Percentiles rank a stretch among this genome's conserved stretches.
phyloP scores from a whole-genome alignment of 2,329 filamentous ascomycete species.

The Penicillium sp. region DNA sequence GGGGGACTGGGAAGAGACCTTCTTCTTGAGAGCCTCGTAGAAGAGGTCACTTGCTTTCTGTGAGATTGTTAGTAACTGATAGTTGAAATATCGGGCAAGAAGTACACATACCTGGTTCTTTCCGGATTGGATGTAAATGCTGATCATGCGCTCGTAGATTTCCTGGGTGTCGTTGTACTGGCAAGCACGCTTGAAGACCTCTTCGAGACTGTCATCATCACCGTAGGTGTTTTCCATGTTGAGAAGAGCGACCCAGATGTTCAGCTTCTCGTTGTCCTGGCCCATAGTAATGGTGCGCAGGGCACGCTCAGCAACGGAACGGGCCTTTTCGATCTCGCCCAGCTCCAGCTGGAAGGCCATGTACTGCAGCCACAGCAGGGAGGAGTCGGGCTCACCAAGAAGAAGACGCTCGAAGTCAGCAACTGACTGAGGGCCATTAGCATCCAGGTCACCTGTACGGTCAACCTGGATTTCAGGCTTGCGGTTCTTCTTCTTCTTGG shows the following conservation, averaged over 20 bases:
- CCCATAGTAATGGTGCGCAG: slow-evolving; percentile 87
- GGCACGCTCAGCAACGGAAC: slow-evolving; percentile 86
- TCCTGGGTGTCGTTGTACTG: slow-evolving; percentile 92
- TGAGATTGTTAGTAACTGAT: slow-evolving; percentile 28
- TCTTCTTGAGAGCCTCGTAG: slow-evolving; percentile 85
- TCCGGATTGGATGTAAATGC: slow-evolving; percentile 90
- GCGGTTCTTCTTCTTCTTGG: slow-evolving; percentile 74
- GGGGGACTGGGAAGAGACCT: slow-evolving; percentile 72
- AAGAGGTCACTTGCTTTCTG: slow-evolving; percentile 89
- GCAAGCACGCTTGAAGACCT: slow-evolving; percentile 87
- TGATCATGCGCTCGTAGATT: slow-evolving; percentile 84
- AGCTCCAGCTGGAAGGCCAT: slow-evolving; percentile 98
- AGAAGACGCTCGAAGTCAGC: slow-evolving; percentile 93
- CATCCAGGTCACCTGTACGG: slow-evolving; percentile 87
- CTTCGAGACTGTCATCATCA: slow-evolving; percentile 76
- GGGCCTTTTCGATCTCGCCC: slow-evolving; percentile 83
- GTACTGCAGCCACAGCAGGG: slow-evolving; percentile 90
- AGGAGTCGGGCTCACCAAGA: slow-evolving; percentile 90
- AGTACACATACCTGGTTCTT: slow-evolving; percentile 72
- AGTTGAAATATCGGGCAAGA: not conserved
- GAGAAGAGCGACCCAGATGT: slow-evolving; percentile 91
- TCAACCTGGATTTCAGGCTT: slow-evolving; percentile 82
- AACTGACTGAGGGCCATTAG: slow-evolving; percentile 81
- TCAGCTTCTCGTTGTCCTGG: slow-evolving; percentile 89
- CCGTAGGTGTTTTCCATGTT: slow-evolving; percentile 94